Evolutionary conservation across 202 grass and related monocot species (phyloP), one percentile per base, ranked within the genome.

Genomic region (Dendrocalamus latiflorus): DNA sequence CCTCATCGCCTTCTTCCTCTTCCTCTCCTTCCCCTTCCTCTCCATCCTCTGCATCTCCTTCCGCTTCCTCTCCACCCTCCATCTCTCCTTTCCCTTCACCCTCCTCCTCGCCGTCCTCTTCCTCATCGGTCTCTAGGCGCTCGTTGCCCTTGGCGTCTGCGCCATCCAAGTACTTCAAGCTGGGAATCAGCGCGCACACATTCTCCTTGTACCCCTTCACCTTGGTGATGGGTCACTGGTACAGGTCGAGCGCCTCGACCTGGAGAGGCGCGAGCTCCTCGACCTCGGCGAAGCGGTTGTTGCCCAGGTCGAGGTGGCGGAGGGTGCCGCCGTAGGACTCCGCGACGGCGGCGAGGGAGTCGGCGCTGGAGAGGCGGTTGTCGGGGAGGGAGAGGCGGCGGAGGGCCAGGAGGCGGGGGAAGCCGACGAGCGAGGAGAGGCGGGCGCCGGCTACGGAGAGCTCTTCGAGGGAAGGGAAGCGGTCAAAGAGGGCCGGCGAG

Each of bases 221-320:
- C 85, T 86, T 87, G 41, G 91, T 91, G 62, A 98, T 83, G 4
- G 95, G 95, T 83, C 95, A 95, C 87, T 95, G 91, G n/a, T 87
- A 95, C 33, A 98, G 77, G 58, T 93, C 95, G 43, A 95, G 70
- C 37, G 85, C 73, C 85, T 88, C 87, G 18, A 98, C 62, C 2
- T 57, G 68, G n/a, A 90, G 65, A 70, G 57, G 26, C 16, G 80
- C 80, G 10, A 98, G 88, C 47, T 93, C 93, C 38, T 89, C 89
- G 37, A 95, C 51, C 17, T 51, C 41, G 8, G 85, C n/a, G n/a
- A n/a, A n/a, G n/a, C n/a, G n/a, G n/a, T n/a, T n/a, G n/a, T n/a
- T n/a, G n/a, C n/a, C n/a, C 79, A 98, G 79, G 71, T 98, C 93
- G 45, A 98, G 89, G 70, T 90, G 67, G 56, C 90, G 86, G 68